These are phyloP conservation scores for Serendipita sp. DNA, from an alignment of 1,284 basidiomycete genomes.

Conservation along the genomic window DNA sequence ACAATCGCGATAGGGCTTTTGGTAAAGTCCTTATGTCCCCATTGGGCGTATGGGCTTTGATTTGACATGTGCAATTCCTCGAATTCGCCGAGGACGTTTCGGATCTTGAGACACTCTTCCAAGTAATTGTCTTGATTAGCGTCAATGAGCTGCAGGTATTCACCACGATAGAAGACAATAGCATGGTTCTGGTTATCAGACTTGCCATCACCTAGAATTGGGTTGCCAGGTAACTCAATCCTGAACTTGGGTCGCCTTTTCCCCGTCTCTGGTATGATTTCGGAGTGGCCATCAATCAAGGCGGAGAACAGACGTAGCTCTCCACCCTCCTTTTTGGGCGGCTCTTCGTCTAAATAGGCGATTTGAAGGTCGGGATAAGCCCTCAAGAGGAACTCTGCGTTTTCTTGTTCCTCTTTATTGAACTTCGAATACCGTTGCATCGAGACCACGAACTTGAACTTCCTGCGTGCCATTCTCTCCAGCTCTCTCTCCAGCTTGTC, in stretches of 20 bases:
- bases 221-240: constrained; percentile 96
- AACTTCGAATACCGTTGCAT: constrained; percentile 99
- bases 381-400: constrained; percentile 93
- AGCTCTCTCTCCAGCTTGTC: constrained; percentile 94
- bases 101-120: constrained; percentile 98
- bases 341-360: constrained; percentile 95
- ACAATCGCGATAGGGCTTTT: constrained; percentile 90
- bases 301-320: constrained; percentile 93
- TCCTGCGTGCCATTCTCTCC: constrained; percentile 92
- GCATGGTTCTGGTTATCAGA: constrained; percentile 99
- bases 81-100: constrained; percentile 96
- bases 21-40: constrained; percentile 77
- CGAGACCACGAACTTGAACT: constrained; percentile 98
- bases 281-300: constrained; percentile 94
- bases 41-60: constrained; percentile 83
- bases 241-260: constrained; percentile 92
- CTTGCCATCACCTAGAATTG: constrained; percentile 97
- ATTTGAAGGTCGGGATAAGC: constrained; percentile 99
- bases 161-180: constrained; percentile 97
- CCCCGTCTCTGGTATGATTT: constrained; percentile 82
- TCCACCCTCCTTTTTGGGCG: constrained; percentile 83
- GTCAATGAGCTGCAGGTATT: constrained; percentile 97
- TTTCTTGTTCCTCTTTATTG: constrained; percentile 98
- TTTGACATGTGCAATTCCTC: constrained; percentile 82
- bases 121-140: constrained; percentile 99